Percentiles rank a stretch among this genome's conserved stretches.
phyloP scores from a whole-genome alignment of 73 alveolate genomes.

The Stentor coeruleus region DNA sequence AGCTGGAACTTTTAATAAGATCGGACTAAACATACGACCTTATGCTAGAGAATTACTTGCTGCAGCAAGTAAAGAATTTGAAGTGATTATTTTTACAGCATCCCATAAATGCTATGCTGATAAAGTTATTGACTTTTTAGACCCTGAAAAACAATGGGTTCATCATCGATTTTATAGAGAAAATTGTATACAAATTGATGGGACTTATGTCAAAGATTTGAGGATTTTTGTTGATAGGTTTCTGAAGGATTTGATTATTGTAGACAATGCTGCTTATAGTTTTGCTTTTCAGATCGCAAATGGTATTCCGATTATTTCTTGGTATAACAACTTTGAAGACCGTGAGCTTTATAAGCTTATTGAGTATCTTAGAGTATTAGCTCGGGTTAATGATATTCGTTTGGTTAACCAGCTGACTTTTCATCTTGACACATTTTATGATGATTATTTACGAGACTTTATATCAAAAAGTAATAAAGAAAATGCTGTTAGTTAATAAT shows the following conservation, averaged over 20 bases:
- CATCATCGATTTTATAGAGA: constrained; percentile 64
- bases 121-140: constrained; percentile 56
- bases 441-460: neutral
- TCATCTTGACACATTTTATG: neutral
- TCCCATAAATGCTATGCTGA: constrained; percentile 60
- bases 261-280: constrained; percentile 59
- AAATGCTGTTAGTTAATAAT: too few species aligned
- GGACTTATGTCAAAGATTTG: constrained; percentile 62
- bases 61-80: constrained; percentile 48
- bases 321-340: constrained; percentile 57
- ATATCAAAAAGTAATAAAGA: neutral
- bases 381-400: neutral
- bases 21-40: neutral
- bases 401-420: neutral
- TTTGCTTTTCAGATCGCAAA: constrained; percentile 50
- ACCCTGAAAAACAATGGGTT: constrained; percentile 48
- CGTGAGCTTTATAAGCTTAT: constrained; percentile 35
- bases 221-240: constrained; percentile 50
- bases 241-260: constrained; percentile 47
- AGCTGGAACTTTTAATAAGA: neutral
- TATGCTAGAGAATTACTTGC: neutral
- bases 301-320: constrained; percentile 67
- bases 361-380: constrained; percentile 16
- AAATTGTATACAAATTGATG: constrained; percentile 51
- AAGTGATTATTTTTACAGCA: constrained; percentile 70